Percentiles rank a stretch among this genome's conserved stretches.
Conservation (phyloP, 78 protist genomes). For the Guillardia theta region DNA sequence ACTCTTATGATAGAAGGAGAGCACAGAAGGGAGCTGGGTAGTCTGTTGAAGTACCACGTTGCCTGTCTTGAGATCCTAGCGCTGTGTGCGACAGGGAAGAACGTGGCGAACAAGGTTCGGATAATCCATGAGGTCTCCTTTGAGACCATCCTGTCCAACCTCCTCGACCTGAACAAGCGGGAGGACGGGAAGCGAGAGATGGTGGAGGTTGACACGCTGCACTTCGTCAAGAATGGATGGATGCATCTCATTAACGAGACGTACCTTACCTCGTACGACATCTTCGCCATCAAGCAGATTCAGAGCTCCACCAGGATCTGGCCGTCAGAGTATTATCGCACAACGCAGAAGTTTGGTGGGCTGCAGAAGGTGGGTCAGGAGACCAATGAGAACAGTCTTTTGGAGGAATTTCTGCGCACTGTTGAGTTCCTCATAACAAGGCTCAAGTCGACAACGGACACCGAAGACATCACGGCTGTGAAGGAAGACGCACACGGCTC, state of each 20-base stretch:
- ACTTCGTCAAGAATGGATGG: neutral
- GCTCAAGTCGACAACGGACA: too few relatives aligned
- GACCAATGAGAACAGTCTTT: too few relatives aligned
- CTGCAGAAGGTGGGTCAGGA: too few relatives aligned
- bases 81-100: neutral
- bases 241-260: neutral
- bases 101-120: neutral
- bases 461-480: too few relatives aligned
- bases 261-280: neutral
- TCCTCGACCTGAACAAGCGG: neutral
- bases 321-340: too few relatives aligned
- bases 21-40: neutral
- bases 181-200: neutral
- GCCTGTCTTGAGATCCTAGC: neutral
- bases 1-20: neutral
- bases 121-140: neutral
- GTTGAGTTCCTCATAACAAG: too few relatives aligned
- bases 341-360: too few relatives aligned
- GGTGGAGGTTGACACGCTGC: neutral
- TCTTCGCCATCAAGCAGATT: neutral
- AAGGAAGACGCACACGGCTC: too few relatives aligned
- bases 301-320: too few relatives aligned
- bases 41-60: neutral
- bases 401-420: too few relatives aligned
- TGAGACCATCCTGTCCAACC: neutral